Evolutionary conservation across 2,329 filamentous ascomycete species (phyloP).

Genomic region (Plenodomus lindquistii): DNA sequence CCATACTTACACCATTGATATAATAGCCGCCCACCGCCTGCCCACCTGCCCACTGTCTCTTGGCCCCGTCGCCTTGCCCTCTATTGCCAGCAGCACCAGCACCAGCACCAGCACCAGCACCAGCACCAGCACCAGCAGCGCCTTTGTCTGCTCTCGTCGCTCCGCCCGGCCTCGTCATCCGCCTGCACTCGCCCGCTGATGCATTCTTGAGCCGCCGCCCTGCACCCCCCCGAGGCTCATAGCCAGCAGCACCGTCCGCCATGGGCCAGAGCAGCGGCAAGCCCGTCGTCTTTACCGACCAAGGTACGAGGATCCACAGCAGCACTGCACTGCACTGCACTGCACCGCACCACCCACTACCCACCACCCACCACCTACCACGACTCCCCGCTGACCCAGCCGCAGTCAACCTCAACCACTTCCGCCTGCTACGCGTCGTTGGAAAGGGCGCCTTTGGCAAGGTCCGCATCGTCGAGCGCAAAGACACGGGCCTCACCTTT

Average conservation of each 20-base stretch:
- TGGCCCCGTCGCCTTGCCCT: constrained; percentile 2
- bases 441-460: constrained; percentile 98
- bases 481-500: constrained; percentile 91
- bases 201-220: constrained; percentile 24
- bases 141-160: constrained; percentile 1
- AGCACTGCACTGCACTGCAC: not conserved
- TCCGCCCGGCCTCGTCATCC: constrained; percentile 11
- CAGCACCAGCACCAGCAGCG: too few relatives aligned
- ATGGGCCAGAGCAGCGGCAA: constrained; percentile 98
- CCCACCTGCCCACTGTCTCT: constrained; percentile 4
- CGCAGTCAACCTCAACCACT: constrained; percentile 94
- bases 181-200: constrained; percentile 18
- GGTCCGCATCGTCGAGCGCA: constrained; percentile 96
- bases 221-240: constrained; percentile 15
- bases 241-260: constrained; percentile 35
- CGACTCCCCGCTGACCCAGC: constrained; percentile 17
- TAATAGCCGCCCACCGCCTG: constrained; percentile 1
- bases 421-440: constrained; percentile 90
- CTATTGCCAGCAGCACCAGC: constrained; percentile 6
- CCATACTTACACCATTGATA: not conserved
- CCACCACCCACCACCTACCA: not conserved
- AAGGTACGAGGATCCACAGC: constrained; percentile 65
- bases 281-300: constrained; percentile 86
- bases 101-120: too few relatives aligned
- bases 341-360: not conserved